Conservation (phyloP, 2,329 filamentous ascomycete species). For the Botrytis fabae region DNA sequence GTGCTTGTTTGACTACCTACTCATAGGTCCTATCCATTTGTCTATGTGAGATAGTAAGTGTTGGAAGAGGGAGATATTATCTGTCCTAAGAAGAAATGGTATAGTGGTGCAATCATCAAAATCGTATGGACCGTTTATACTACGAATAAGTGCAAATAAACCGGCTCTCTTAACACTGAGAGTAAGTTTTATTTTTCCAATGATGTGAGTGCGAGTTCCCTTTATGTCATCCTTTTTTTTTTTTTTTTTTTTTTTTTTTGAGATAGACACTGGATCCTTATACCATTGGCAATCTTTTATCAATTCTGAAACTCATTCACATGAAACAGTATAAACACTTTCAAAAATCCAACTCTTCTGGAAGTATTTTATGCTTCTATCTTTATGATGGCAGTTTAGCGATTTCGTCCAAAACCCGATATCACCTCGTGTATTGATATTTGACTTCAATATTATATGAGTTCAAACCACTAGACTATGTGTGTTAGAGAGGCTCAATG, state of each 20-base stretch:
- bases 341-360: neutral
- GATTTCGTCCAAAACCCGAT: neutral
- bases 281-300: too few species aligned
- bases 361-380: neutral
- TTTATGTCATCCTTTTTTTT: too few species aligned
- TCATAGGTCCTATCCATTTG: accelerated
- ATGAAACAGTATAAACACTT: neutral
- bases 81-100: too few species aligned
- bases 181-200: neutral
- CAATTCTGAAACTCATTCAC: neutral
- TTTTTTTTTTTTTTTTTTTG: too few species aligned
- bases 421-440: neutral
- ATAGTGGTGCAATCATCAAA: neutral
- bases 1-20: neutral
- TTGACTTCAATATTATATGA: too few species aligned
- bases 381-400: neutral
- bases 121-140: neutral
- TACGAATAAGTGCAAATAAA: too few species aligned
- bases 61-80: neutral
- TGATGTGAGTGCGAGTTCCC: neutral
- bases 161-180: neutral
- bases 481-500: too few species aligned
- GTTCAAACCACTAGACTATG: too few species aligned
- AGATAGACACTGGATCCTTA: too few species aligned
- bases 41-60: too few species aligned